Evolutionary conservation across 2,329 filamentous ascomycete species (phyloP), one percentile per base, ranked within the genome.

Genomic region (Neonectria faginata): DNA sequence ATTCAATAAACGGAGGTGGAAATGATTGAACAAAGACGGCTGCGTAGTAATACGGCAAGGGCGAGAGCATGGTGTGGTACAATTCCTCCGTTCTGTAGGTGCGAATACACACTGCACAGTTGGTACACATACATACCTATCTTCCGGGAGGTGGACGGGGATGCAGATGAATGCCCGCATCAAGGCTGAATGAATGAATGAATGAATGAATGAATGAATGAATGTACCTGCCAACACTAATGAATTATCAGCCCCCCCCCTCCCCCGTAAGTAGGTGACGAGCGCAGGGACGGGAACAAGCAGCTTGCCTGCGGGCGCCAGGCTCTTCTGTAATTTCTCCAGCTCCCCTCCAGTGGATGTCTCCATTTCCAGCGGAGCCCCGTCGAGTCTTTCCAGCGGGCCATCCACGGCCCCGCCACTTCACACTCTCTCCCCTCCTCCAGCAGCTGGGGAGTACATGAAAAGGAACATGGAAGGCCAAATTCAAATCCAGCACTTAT

Each of bases 291-390:
- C 33, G 33, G 33, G 11, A 36, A 16, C 33, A 12, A 36, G 33
- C 33, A 14, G 33, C 27, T 10, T 29, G 27, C 36, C 36, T 39
- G 36, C 14, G 36, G 36, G 14, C 36, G 36, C 36, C 36, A 14
- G 12, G 36, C 14, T 39, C 36, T 39, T 39, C 14, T 39, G 44
- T 47, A 47, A 20, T 16, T 27, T 27, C 25, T n/a, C 18, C 27
- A 27, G 22, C 44, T 47, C 27, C 27, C 9, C 10, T 31, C 29
- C 29, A 31, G 29, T 31, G 29, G 36, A 39, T 39, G 16, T n/a
- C 20, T 50, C 47, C 47, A 50, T 50, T 29, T 31, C 47, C 47
- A 50, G 47, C 47, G 47, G 47, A 50, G 25, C n/a, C 45, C 14
- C 16, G 47, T 18, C 47, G 47, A 50, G 47, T 50, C 47, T 50